Base-by-base conservation (phyloP, 371 early-diverging fungal species). In the Lichtheimia ramosa region DNA sequence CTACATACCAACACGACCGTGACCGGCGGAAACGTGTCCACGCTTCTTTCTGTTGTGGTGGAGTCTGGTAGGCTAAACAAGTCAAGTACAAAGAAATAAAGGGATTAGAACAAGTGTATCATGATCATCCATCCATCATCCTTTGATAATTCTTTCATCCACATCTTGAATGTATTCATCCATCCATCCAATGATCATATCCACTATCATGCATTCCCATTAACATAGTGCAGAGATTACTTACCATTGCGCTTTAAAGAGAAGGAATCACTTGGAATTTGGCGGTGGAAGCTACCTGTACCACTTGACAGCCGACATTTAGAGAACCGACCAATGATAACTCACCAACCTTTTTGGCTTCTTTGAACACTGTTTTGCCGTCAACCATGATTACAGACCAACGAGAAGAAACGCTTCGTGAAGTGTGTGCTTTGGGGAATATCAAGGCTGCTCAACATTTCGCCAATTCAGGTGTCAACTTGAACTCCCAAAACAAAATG, bases 11-110 rank as follows among this genome's bases (percentile, higher is more conserved):
- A 93, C 82, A 83, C 94, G 92, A 86, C 94, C 94, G 88, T 94
- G 93, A 84, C 94, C 94, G 86, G 92, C 92, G 58, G 92, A 92
- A 73, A 94, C 94, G 88, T 94, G 92, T 69, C 94, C 94, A 77
- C 94, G 90, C 87, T 85, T 86, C 89, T 92, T 94, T 80, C 94
- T 85, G 81, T 86, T 91, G 80, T 92, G 87, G 74, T 83, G 82
- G 70, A 91, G 82, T 82, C 93, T 84, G 82, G 94, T 87, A 84
- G 92, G 91, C 94, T 92, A 82, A 15, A 42, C 3, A 21, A 28
- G 14, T 2, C 12, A 25, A n/a, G 24, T 18, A 57, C 10, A 7
- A n/a, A 8, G 21, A 55, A 16, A 25, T 13, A 23, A 12, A 20
- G 20, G 20, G 23, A 55, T 53, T 53, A 18, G 20, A 53, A 5